These are phyloP conservation scores for Xylariaceae sp. DNA, from an alignment of 2,329 filamentous ascomycete species.

Conservation along the genomic window DNA sequence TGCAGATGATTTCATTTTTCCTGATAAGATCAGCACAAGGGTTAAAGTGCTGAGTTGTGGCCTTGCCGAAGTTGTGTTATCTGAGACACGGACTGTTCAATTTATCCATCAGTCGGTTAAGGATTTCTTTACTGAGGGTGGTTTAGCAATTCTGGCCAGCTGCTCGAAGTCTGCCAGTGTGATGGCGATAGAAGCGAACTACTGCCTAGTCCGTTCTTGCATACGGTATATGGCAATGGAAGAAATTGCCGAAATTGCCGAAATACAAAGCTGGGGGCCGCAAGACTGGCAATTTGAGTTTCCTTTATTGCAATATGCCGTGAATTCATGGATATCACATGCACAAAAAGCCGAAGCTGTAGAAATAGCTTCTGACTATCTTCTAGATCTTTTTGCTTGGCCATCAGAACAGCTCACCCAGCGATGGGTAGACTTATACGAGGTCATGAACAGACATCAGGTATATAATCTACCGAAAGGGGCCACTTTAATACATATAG, in stretches of 20 bases:
- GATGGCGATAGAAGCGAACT: background rate
- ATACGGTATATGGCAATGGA: slow-evolving; percentile 1
- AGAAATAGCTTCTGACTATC: too few relatives aligned
- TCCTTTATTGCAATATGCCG: slow-evolving; percentile 1
- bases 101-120: slow-evolving; percentile 5
- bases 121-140: slow-evolving; percentile 2
- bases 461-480: too few relatives aligned
- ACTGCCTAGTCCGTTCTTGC: background rate
- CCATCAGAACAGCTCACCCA: too few relatives aligned
- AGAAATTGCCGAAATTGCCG: background rate
- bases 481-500: too few relatives aligned
- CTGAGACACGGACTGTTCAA: background rate
- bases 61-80: background rate
- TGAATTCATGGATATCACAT: background rate
- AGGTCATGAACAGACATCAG: too few relatives aligned
- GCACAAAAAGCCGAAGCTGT: too few relatives aligned
- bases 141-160: background rate
- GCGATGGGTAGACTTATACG: too few relatives aligned
- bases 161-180: background rate
- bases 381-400: too few relatives aligned
- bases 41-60: slow-evolving; percentile 1
- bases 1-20: background rate
- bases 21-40: background rate
- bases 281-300: too few relatives aligned
- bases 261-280: background rate